These are phyloP conservation scores for Alternaria sp. DNA, from an alignment of 2,329 filamentous ascomycete species.

Conservation along the genomic window DNA sequence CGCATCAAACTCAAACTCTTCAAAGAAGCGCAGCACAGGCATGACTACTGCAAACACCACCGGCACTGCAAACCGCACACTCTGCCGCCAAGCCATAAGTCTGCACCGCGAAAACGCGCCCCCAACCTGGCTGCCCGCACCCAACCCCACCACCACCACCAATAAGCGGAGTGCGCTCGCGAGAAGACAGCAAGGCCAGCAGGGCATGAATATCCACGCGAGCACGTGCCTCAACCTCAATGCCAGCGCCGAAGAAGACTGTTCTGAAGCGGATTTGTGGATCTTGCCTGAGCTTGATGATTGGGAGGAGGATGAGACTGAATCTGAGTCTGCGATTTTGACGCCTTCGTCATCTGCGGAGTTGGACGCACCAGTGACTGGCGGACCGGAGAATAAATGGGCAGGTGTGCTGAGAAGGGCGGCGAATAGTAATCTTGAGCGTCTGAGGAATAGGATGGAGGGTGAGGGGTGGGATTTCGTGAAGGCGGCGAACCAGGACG, in stretches of 20 bases:
- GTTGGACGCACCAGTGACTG: not conserved
- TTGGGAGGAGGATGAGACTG: slow-evolving; percentile 26
- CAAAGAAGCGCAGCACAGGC: slow-evolving; percentile 11
- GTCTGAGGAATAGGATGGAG: slow-evolving; percentile 36
- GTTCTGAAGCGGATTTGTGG: slow-evolving; percentile 37
- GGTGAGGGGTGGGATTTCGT: slow-evolving; percentile 46
- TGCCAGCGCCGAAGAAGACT: slow-evolving; percentile 2
- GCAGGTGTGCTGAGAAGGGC: slow-evolving; percentile 21
- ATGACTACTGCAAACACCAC: no score
- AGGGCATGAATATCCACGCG: slow-evolving; percentile 24
- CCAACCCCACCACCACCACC: slow-evolving; percentile 2
- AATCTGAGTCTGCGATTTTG: not conserved
- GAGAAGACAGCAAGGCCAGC: not conserved
- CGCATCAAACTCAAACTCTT: slow-evolving; percentile 12
- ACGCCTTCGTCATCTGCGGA: not conserved
- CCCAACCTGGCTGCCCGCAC: slow-evolving; percentile 22
- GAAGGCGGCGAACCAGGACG: not conserved
- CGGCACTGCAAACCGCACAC: not conserved
- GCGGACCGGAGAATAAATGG: slow-evolving; percentile 11
- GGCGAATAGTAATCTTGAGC: slow-evolving; percentile 28
- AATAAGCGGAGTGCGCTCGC: slow-evolving; percentile 9
- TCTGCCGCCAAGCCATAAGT: slow-evolving; percentile 6
- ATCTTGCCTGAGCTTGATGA: slow-evolving; percentile 43
- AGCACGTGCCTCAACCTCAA: slow-evolving; percentile 34
- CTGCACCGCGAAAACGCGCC: slow-evolving; percentile 5